phyloP scores from a whole-genome alignment of 2,329 filamentous ascomycete species.

The Penicillium paneum region DNA sequence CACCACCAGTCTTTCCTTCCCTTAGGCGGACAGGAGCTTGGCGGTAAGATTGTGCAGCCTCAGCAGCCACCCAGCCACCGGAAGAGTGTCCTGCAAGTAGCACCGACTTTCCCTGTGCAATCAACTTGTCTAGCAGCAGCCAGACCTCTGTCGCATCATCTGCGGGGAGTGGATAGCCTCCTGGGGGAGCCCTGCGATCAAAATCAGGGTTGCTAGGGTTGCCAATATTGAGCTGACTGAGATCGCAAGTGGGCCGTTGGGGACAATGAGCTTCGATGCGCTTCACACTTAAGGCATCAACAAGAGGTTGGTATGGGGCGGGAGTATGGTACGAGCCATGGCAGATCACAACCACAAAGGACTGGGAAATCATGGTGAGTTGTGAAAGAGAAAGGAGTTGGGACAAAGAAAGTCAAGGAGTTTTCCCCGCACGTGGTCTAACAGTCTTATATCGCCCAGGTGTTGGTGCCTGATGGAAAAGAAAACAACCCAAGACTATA shows the following conservation, averaged over 20 bases:
- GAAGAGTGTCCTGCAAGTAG: conserved; percentile 33
- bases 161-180: conserved; percentile 26
- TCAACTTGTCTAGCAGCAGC: neutral
- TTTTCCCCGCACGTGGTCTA: neutral
- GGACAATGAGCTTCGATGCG: conserved; percentile 35
- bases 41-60: conserved; percentile 28
- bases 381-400: neutral
- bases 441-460: neutral
- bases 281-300: conserved; percentile 19
- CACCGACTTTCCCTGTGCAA: conserved; percentile 26
- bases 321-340: conserved; percentile 30
- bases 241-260: conserved; percentile 34
- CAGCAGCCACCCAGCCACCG: conserved; percentile 35
- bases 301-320: conserved; percentile 28
- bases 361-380: neutral
- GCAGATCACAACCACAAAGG: conserved; percentile 1
- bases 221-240: conserved; percentile 60
- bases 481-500: neutral
- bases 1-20: conserved; percentile 17
- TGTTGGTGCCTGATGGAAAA: neutral
- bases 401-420: neutral
- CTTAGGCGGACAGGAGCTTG: conserved; percentile 22
- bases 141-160: conserved; percentile 9
- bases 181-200: conserved; percentile 22
- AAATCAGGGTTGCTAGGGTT: conserved; percentile 45